Evolutionary conservation across 164 flowering plant species (phyloP), one percentile per base, ranked within the genome.

Genomic region (Buxus sempervirens): DNA sequence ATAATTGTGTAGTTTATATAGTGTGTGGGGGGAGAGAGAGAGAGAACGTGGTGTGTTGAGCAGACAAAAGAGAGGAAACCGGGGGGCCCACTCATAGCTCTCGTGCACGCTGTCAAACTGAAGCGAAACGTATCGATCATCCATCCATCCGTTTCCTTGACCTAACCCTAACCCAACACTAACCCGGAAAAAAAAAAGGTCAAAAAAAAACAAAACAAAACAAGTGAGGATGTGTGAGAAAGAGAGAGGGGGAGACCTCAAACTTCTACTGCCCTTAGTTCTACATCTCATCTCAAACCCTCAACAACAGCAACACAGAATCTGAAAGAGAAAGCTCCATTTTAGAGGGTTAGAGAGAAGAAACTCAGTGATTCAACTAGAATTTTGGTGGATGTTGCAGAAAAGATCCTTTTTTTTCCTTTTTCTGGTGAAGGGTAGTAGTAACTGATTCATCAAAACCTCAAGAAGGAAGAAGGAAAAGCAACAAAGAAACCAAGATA

Each of bases 51-150:
- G 21, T 16, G 55, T 53, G 55, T 53, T 53, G 55, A 21, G 55
- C 21, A 18, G 21, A 53, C 21, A 53, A 13, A 53, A 53, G 88
- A 45, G 13, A 55, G 75, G 64, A 71, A 73, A 71, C 55, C 70
- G 28, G 72, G 13, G 55, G 94, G 15, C 74, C 90, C 86, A 81
- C 58, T 61, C 85, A 86, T 90, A 84, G 86, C 88, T 89, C 87
- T 77, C 81, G 80, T 82, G 86, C 90, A 84, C 83, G 89, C 89
- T 82, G 83, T 83, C 89, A 76, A 72, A 78, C 79, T 78, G 77
- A 78, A 77, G 18, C 51, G 10, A 45, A 82, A 75, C 73, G 54
- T 58, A 73, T 78, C 82, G 81, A 73, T 77, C 73, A 72, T 69
- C 73, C 55, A 78, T 63, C 83, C 77, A 41, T 63, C 83, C 77